These are phyloP conservation scores for Escovopsis sp. DNA, from an alignment of 2,329 filamentous ascomycete species.

Conservation along the genomic window DNA sequence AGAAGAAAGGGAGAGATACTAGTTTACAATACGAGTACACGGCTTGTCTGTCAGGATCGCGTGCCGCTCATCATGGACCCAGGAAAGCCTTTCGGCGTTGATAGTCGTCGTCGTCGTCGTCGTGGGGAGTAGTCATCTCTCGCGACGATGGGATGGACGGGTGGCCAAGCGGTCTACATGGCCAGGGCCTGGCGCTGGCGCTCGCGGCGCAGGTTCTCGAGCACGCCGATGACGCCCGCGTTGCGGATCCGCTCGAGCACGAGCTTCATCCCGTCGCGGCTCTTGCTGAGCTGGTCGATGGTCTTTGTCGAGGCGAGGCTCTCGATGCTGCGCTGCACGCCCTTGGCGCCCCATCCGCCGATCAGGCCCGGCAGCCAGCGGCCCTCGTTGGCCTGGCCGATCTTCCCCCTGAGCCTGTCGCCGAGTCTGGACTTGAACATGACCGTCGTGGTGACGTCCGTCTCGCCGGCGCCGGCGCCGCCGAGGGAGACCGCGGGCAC, in stretches of 20 bases:
- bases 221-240: slow-evolving; percentile 40
- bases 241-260: slow-evolving; percentile 56
- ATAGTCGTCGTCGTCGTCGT: too few species aligned
- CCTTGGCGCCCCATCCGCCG: slow-evolving; percentile 46
- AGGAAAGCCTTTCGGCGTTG: too few species aligned
- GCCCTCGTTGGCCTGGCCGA: slow-evolving; percentile 31
- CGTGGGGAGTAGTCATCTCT: too few species aligned
- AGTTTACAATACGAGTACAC: slow-evolving; percentile 17
- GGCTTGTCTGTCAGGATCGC: slow-evolving; percentile 3
- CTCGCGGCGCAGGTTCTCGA: slow-evolving; percentile 37
- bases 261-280: slow-evolving; percentile 68
- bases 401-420: slow-evolving; percentile 44
- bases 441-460: slow-evolving; percentile 58
- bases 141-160: neutral
- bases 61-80: too few species aligned
- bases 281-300: slow-evolving; percentile 63
- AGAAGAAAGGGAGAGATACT: slow-evolving; percentile 12
- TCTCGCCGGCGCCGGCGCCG: slow-evolving; percentile 24
- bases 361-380: slow-evolving; percentile 38
- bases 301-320: slow-evolving; percentile 63
- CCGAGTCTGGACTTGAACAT: slow-evolving; percentile 59
- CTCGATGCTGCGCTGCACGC: slow-evolving; percentile 70
- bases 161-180: slow-evolving; percentile 1
- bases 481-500: slow-evolving; percentile 19
- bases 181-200: slow-evolving; percentile 17